Percentiles rank a stretch among this genome's conserved stretches.
phyloP scores from a whole-genome alignment of 2,329 filamentous ascomycete species.

The Arthroderma sp. region DNA sequence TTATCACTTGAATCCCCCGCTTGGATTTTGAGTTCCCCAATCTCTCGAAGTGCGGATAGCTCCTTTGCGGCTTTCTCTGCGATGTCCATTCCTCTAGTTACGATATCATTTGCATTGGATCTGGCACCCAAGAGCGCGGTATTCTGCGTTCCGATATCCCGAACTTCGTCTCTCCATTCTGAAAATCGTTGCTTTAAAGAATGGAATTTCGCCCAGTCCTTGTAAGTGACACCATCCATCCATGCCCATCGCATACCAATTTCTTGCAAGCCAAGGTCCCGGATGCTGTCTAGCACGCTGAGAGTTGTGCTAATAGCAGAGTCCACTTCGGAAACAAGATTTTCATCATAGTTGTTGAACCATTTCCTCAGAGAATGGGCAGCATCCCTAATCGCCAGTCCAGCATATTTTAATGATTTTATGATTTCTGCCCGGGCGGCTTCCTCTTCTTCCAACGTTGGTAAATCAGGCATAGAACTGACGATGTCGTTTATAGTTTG shows the following conservation, averaged over 20 bases:
- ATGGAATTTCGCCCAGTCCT: constrained; percentile 94
- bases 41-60: constrained; percentile 65
- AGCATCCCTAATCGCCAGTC: constrained; percentile 59
- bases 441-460: constrained; percentile 40
- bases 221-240: constrained; percentile 91
- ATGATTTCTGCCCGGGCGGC: constrained; percentile 40
- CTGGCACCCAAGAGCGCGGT: constrained; percentile 56
- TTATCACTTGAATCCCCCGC: constrained; percentile 63
- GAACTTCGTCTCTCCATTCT: constrained; percentile 73
- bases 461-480: constrained; percentile 43
- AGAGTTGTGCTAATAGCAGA: constrained; percentile 68
- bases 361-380: constrained; percentile 66
- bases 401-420: constrained; percentile 50
- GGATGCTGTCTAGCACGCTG: constrained; percentile 66
- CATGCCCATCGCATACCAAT: constrained; percentile 90
- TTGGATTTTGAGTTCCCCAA: constrained; percentile 70
- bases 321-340: constrained; percentile 55
- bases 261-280: constrained; percentile 73
- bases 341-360: constrained; percentile 57
- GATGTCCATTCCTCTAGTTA: constrained; percentile 66
- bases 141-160: constrained; percentile 61
- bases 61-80: constrained; percentile 70
- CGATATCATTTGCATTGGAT: constrained; percentile 52
- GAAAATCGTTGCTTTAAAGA: constrained; percentile 69
- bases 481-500: constrained; percentile 47